Evolutionary conservation across 169 alveolate genomes (phyloP).

Genomic region (Eimeria maxima): DNA sequence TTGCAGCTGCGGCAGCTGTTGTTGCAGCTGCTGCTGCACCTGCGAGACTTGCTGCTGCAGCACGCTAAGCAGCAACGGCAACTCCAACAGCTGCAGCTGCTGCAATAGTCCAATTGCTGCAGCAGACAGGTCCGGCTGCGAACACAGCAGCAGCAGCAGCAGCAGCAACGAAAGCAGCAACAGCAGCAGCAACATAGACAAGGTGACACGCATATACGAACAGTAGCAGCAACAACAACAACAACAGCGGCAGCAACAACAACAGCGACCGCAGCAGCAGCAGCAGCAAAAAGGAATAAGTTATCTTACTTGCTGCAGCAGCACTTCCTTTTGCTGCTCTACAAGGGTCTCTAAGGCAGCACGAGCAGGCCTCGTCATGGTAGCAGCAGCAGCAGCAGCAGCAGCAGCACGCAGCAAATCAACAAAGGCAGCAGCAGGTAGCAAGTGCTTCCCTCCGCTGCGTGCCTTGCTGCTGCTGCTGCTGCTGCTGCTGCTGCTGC

Average conservation of each 20-base stretch:
- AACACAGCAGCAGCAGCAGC: constrained; percentile 6
- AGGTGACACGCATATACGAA: not conserved
- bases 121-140: constrained; percentile 7
- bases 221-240: constrained; percentile 8
- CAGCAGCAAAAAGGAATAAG: not conserved
- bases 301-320: not conserved
- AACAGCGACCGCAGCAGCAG: not conserved
- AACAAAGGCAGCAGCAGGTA: constrained; percentile 23
- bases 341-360: not conserved
- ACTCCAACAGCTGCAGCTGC: constrained; percentile 38
- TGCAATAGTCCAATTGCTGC: not conserved
- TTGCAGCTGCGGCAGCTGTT: too few species aligned
- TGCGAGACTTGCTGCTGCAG: too few species aligned
- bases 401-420: not conserved
- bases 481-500: constrained; percentile 13
- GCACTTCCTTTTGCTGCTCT: not conserved
- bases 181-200: not conserved
- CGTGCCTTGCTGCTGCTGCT: not conserved
- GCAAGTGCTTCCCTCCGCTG: not conserved
- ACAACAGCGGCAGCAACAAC: too few species aligned
- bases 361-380: not conserved
- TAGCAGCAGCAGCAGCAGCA: too few species aligned
- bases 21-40: too few species aligned
- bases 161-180: not conserved
- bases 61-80: constrained; percentile 4